A percentile compares a stretch with the other conserved stretches of the same genome.
phyloP scores from a whole-genome alignment of 176 grass and related monocot genomes.

The Aegilops sharonensis region DNA sequence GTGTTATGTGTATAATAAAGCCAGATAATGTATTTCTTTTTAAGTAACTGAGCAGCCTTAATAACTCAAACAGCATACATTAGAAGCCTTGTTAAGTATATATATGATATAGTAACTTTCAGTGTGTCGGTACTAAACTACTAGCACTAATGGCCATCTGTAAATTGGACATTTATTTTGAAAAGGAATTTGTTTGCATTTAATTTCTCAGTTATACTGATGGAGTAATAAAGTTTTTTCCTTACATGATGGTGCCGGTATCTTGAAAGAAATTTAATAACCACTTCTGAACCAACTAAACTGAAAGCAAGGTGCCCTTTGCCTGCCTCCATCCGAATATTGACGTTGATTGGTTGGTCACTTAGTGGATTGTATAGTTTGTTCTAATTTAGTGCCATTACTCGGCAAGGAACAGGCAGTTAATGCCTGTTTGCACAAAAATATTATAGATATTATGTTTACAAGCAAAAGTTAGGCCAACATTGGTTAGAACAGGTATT shows the following conservation, averaged over 20 bases:
- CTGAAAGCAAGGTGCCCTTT: not conserved
- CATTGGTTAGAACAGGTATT: not conserved
- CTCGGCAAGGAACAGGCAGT: not conserved
- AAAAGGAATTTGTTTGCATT: not conserved
- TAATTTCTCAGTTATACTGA: not conserved
- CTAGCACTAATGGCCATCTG: not conserved
- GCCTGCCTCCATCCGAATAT: not conserved
- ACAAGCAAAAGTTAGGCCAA: not conserved
- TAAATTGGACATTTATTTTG: not conserved
- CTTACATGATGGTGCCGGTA: not conserved
- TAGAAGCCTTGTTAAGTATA: not conserved
- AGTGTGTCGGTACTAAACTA: not conserved
- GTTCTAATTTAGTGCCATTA: slow-evolving; percentile 2
- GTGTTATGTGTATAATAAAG: not conserved
- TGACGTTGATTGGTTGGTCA: not conserved
- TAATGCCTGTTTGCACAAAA: not conserved
- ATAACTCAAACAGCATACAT: not conserved
- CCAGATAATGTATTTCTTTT: not conserved
- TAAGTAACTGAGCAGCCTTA: slow-evolving; percentile 1
- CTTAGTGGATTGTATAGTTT: slow-evolving; percentile 6
- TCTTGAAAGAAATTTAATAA: not conserved
- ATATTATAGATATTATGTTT: slow-evolving; percentile 10
- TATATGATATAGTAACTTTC: not conserved
- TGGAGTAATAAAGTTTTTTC: not conserved
- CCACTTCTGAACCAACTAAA: not conserved